Evolutionary conservation across 768 basidiomycete genomes (phyloP).

Genomic region (Lactarius akahatsu): DNA sequence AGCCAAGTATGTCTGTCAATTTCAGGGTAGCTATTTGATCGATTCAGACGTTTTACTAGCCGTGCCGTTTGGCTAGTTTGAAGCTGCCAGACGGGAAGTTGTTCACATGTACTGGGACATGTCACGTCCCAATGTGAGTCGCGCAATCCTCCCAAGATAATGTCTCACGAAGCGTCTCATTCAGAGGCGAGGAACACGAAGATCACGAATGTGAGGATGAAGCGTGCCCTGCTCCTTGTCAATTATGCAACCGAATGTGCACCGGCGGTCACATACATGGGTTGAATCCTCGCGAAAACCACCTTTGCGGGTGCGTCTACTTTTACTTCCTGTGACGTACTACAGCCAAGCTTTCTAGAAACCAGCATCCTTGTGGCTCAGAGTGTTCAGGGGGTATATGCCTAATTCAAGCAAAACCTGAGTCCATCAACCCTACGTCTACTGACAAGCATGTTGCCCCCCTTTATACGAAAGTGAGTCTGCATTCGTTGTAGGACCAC

Average conservation of each 20-base stretch:
- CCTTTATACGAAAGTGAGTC: constrained; percentile 57
- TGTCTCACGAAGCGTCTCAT: not conserved
- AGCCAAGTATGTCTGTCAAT: constrained; percentile 42
- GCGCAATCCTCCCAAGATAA: not conserved
- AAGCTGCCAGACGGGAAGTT: not conserved
- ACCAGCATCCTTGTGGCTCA: constrained; percentile 48
- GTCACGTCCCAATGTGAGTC: constrained; percentile 13
- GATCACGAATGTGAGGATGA: constrained; percentile 51
- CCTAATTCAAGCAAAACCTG: constrained; percentile 55
- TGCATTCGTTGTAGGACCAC: not conserved
- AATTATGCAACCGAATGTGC: constrained; percentile 56
- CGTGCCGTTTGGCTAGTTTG: constrained; percentile 14
- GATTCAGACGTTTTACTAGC: not conserved
- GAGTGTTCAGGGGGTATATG: constrained; percentile 53
- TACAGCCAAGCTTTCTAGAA: constrained; percentile 36
- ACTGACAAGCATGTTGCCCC: constrained; percentile 58
- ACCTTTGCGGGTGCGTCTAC: constrained; percentile 55
- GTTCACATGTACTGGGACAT: constrained; percentile 6
- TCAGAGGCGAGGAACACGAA: constrained; percentile 46
- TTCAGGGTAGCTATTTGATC: not conserved
- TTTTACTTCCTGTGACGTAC: not conserved
- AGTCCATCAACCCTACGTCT: constrained; percentile 60
- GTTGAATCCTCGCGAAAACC: constrained; percentile 40
- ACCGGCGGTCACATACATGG: constrained; percentile 51
- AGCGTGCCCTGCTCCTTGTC: constrained; percentile 50